These are phyloP conservation scores for Trichosporon sp. DNA, from an alignment of 1,284 basidiomycete genomes.

Conservation along the genomic window DNA sequence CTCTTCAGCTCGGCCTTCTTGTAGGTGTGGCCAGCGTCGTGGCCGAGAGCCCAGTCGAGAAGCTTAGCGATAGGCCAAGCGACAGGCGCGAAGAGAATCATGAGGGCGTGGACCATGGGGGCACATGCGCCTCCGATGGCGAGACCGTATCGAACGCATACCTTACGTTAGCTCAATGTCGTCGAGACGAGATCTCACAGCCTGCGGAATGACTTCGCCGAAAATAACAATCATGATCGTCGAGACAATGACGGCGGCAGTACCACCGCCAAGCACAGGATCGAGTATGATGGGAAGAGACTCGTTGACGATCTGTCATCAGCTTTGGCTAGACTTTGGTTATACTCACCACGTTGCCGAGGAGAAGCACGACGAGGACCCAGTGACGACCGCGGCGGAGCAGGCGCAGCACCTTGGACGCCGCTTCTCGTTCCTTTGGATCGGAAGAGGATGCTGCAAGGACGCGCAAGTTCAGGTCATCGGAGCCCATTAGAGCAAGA, in stretches of 20 bases:
- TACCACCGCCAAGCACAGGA: constrained; percentile 75
- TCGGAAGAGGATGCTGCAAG: constrained; percentile 73
- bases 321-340: background rate
- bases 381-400: constrained; percentile 81
- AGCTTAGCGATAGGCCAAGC: constrained; percentile 85
- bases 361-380: constrained; percentile 82
- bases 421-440: constrained; percentile 60
- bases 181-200: constrained; percentile 32
- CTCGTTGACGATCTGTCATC: constrained; percentile 69
- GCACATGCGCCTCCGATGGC: constrained; percentile 88
- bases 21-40: constrained; percentile 60
- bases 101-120: constrained; percentile 63
- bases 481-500: constrained; percentile 88
- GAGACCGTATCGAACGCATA: constrained; percentile 87
- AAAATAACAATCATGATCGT: constrained; percentile 71
- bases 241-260: constrained; percentile 72
- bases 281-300: constrained; percentile 86
- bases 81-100: constrained; percentile 68
- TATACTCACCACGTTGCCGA: constrained; percentile 73
- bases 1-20: constrained; percentile 89
- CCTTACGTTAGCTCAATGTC: constrained; percentile 49
- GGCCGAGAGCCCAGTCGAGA: constrained; percentile 71
- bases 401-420: constrained; percentile 68
- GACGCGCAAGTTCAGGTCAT: constrained; percentile 85
- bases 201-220: constrained; percentile 76